These are phyloP conservation scores for Phylloporus sp. DNA, from an alignment of 768 basidiomycete genomes.

Conservation along the genomic window DNA sequence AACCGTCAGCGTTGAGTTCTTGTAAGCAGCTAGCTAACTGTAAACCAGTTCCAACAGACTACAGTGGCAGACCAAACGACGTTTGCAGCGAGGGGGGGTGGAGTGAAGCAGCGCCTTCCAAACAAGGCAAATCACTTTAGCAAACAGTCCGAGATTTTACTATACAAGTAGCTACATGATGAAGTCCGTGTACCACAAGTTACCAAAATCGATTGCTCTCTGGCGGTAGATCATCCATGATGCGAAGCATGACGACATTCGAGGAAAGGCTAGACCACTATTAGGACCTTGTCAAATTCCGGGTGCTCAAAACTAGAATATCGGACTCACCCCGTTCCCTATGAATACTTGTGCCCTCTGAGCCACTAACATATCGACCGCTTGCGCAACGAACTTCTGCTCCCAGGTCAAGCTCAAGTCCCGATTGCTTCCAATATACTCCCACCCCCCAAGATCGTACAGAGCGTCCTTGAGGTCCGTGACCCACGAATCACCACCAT, in stretches of 20 bases:
- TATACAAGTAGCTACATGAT: too few relatives aligned
- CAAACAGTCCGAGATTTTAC: too few relatives aligned
- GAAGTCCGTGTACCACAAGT: background rate
- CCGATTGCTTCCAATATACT: slow-evolving; percentile 33
- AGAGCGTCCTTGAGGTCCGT: slow-evolving; percentile 34
- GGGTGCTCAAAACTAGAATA: background rate
- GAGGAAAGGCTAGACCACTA: slow-evolving; percentile 41
- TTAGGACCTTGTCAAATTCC: background rate
- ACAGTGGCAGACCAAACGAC: too few relatives aligned
- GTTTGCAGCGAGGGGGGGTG: too few relatives aligned
- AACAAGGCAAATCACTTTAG: slow-evolving; percentile 9
- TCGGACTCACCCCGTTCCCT: slow-evolving; percentile 45
- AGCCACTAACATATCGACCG: slow-evolving; percentile 47
- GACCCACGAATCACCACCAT: slow-evolving; percentile 39
- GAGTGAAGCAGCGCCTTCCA: too few relatives aligned
- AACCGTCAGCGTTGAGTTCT: too few relatives aligned
- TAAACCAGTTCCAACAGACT: too few relatives aligned
- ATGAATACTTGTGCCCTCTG: slow-evolving; percentile 43
- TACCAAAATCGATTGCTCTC: slow-evolving; percentile 35
- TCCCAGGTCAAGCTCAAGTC: slow-evolving; percentile 39
- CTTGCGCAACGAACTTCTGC: slow-evolving; percentile 41
- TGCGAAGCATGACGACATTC: slow-evolving; percentile 36
- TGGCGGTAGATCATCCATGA: slow-evolving; percentile 21
- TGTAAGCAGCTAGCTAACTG: too few relatives aligned
- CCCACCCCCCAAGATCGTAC: slow-evolving; percentile 31